These are phyloP conservation scores for Trypanosoma cruzi DNA, from an alignment of 208 protist species.

Conservation along the genomic window DNA sequence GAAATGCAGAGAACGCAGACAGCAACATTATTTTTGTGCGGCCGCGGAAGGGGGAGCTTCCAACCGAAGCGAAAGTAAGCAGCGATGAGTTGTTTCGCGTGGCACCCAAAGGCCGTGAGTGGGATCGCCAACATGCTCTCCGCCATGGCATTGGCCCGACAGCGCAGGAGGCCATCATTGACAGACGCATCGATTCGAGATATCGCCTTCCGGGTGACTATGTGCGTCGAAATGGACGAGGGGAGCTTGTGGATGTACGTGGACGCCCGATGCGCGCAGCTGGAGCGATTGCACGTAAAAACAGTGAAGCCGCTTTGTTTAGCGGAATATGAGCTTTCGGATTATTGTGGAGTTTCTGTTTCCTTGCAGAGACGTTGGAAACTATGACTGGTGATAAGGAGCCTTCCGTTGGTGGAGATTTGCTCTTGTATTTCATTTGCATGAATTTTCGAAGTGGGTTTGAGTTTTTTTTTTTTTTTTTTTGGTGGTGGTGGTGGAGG, in stretches of 20 bases:
- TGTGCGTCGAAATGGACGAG: constrained; percentile 26
- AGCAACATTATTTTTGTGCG: constrained; percentile 51
- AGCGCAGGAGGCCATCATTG: constrained; percentile 74
- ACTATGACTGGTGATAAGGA: no score
- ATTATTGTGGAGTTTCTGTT: no score
- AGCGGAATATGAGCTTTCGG: no score
- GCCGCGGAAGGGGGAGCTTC: constrained; percentile 42
- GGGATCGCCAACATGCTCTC: constrained; percentile 82
- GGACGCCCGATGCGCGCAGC: constrained; percentile 13
- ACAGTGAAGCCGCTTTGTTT: no score
- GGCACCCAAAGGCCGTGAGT: constrained; percentile 65
- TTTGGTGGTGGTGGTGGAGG: no score
- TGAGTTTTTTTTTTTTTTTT: no score
- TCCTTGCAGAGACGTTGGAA: no score
- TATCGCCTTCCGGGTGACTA: constrained; percentile 74
- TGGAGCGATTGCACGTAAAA: no score
- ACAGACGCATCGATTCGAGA: constrained; percentile 59
- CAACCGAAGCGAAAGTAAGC: constrained; percentile 12
- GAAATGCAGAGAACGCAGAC: background rate
- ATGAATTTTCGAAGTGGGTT: no score
- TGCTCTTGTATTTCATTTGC: no score
- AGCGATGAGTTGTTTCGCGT: constrained; percentile 29
- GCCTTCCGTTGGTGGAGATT: no score
- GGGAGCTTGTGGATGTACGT: constrained; percentile 18
- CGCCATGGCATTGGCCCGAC: constrained; percentile 48